These are phyloP conservation scores for Cercospora sesami DNA, from an alignment of 2,329 filamentous ascomycete genomes.

Conservation along the genomic window DNA sequence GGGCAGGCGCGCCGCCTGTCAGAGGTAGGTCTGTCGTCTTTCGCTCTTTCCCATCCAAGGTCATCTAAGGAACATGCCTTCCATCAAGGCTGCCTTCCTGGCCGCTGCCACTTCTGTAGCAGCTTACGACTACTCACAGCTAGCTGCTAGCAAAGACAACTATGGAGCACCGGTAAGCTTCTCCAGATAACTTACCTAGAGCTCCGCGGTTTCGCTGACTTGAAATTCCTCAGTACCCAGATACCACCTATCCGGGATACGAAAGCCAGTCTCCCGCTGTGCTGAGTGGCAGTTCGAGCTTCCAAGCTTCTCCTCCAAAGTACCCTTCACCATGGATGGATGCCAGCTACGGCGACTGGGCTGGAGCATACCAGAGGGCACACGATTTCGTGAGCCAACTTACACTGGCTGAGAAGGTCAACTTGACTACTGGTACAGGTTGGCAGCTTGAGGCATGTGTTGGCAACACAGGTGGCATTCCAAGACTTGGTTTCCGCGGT, in stretches of 20 bases:
- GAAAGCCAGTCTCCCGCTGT: conserved; percentile 32
- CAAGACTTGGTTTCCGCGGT: conserved; percentile 42
- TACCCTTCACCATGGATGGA: conserved; percentile 36
- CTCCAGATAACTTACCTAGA: no score
- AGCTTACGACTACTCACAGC: conserved; percentile 26
- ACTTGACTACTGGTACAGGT: conserved; percentile 52
- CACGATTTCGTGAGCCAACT: conserved; percentile 37
- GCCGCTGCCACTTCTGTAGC: conserved; percentile 18
- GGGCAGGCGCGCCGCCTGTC: not conserved
- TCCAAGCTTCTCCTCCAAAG: conserved; percentile 32
- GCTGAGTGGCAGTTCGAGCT: conserved; percentile 28
- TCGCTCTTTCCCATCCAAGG: not conserved
- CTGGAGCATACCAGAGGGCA: conserved; percentile 36
- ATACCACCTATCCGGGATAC: conserved; percentile 34
- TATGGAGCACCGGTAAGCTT: conserved; percentile 26
- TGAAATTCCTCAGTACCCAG: conserved; percentile 20
- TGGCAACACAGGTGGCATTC: conserved; percentile 41
- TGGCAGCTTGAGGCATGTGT: conserved; percentile 38
- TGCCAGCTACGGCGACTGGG: conserved; percentile 49
- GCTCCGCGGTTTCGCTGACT: not conserved
- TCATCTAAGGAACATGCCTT: conserved; percentile 16
- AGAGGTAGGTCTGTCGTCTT: conserved; percentile 1
- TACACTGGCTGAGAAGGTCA: conserved; percentile 40
- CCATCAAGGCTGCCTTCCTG: conserved; percentile 18
- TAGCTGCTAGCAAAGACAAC: conserved; percentile 26